phyloP scores from a whole-genome alignment of 306 rosid species.

The Pterocarpus santalinus region DNA sequence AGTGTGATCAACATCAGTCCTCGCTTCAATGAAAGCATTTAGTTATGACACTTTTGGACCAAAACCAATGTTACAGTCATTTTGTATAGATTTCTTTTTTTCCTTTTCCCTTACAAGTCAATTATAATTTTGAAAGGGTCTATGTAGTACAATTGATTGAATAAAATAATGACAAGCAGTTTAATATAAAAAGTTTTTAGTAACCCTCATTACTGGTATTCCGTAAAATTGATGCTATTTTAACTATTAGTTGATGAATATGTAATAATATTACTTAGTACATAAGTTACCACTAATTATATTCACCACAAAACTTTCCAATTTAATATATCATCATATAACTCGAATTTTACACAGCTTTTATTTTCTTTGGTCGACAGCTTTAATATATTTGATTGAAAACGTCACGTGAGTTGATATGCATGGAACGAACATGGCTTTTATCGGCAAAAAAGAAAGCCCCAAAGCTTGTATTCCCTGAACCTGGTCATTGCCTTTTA shows the following conservation, averaged over 20 bases:
- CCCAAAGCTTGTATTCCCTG: slow-evolving; percentile 24
- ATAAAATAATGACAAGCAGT: neutral
- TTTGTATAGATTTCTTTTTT: neutral
- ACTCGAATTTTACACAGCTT: slow-evolving; percentile 7
- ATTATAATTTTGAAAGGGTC: neutral
- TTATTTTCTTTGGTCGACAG: neutral
- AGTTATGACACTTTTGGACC: slow-evolving; percentile 28
- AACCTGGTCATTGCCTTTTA: slow-evolving; percentile 31
- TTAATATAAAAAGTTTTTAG: neutral
- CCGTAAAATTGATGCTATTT: neutral
- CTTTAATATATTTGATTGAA: slow-evolving; percentile 22
- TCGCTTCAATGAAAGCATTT: slow-evolving; percentile 14
- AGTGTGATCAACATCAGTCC: slow-evolving; percentile 36
- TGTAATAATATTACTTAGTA: neutral
- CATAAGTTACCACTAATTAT: slow-evolving; percentile 6
- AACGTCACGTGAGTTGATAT: slow-evolving; percentile 21
- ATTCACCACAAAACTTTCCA: slow-evolving; percentile 17
- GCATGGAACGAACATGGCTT: neutral
- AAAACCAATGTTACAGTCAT: slow-evolving; percentile 2
- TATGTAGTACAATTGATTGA: slow-evolving; percentile 6
- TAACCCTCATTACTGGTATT: neutral
- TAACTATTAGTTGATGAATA: neutral
- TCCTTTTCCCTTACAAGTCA: neutral
- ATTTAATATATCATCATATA: slow-evolving; percentile 6
- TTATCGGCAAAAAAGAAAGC: slow-evolving; percentile 4